Evolutionary conservation across 257 asterid species (phyloP).

Genomic region (Solanum arcanum): DNA sequence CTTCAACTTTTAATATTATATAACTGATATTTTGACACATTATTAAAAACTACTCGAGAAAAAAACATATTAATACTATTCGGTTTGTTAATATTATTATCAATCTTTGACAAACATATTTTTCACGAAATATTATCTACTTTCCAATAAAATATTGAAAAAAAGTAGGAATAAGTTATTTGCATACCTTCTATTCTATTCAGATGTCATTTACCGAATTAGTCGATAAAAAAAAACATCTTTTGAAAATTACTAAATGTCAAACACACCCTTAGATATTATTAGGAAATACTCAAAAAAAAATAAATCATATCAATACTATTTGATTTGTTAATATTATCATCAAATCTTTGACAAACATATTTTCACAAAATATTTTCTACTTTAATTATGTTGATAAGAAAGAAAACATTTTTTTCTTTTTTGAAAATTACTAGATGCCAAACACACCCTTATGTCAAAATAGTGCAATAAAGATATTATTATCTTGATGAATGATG

Average conservation of each 20-base stretch:
- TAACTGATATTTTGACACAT: not conserved
- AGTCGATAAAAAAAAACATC: not conserved
- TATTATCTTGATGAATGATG: not conserved
- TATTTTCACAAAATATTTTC: too few relatives aligned
- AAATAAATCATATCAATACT: too few relatives aligned
- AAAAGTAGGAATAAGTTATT: not conserved
- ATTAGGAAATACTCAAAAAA: too few relatives aligned
- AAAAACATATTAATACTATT: too few relatives aligned
- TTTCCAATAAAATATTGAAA: not conserved
- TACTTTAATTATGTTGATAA: too few relatives aligned
- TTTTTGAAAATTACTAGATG: not conserved
- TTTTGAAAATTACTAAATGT: not conserved
- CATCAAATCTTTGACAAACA: too few relatives aligned
- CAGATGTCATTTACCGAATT: too few relatives aligned
- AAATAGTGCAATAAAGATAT: not conserved
- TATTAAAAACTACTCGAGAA: not conserved
- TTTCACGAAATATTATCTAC: not conserved
- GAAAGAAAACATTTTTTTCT: too few relatives aligned
- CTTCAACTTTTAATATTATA: not conserved
- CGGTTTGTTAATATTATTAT: not conserved
- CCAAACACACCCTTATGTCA: not conserved
- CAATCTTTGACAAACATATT: not conserved
- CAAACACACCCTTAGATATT: not conserved
- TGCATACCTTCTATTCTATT: not conserved
- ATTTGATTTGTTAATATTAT: too few relatives aligned